Evolutionary conservation across 2,329 filamentous ascomycete species (phyloP), one percentile per base, ranked within the genome.

Genomic region (Fusarium citri): DNA sequence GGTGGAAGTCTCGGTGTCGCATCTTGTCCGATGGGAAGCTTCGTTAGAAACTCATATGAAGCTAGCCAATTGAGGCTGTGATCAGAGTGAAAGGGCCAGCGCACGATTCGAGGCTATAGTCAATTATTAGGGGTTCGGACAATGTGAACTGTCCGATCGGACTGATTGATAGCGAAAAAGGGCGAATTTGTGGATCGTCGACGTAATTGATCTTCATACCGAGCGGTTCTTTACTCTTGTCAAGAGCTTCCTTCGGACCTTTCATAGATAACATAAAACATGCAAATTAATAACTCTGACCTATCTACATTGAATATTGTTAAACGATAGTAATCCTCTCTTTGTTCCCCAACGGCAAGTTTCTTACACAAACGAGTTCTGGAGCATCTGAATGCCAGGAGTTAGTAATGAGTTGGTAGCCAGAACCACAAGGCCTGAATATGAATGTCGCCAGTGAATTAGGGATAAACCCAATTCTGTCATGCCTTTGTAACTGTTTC

Each of bases 261-360:
- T 15, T 8, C 12, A 15, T 4, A n/a, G n/a, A n/a, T n/a, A n/a
- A n/a, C n/a, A n/a, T 31, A 31, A 16, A 31, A 8, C 7, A 31
- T 16, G 16, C 1, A 7, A 14, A 31, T 3, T 7, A 16, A 31
- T 16, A 7, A 16, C 15, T 14, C 6, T 6, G 15, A 8, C 15
- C 30, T 31, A 15, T 8, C 16, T 16, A 8, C 30, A 15, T 31
- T 31, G 3, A 16, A 31, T 1, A 8, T 5, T 1, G 15, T 2
- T 31, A 37, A 37, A 37, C 4, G 1, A 37, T 37, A 4, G 16
- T 37, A 9, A 37, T 1, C 4, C 4, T 37, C 9, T 11, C 34
- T 4, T 2, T 18, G 16, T 18, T 3, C 0, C 5, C 0, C 1
- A n/a, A 18, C 0, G 4, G 16, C 4, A 37, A 0, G 5, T 5